phyloP scores from a whole-genome alignment of 306 rosid genomes.

The Astragalus membranaceus region DNA sequence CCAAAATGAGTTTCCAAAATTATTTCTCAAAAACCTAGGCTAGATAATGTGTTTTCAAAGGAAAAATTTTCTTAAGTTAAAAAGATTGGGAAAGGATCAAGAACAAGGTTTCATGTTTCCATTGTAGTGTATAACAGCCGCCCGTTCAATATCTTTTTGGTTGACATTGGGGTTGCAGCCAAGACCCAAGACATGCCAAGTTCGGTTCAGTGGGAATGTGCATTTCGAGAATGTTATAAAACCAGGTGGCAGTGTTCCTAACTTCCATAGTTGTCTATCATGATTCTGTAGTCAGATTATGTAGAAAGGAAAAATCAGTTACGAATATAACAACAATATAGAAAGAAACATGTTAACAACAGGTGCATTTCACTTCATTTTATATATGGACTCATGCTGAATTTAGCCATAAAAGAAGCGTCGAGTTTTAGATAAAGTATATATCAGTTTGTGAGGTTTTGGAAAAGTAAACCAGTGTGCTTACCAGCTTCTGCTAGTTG shows the following conservation, averaged over 20 bases:
- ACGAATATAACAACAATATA: neutral
- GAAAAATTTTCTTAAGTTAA: no score
- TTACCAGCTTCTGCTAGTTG: no score
- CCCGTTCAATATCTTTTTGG: constrained; percentile 60
- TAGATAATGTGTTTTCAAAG: no score
- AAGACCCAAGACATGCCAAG: constrained; percentile 87
- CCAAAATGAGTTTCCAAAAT: no score
- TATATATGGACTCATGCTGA: no score
- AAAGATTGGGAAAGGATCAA: no score
- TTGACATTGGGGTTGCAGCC: constrained; percentile 63
- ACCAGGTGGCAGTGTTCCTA: constrained; percentile 96
- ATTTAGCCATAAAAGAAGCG: no score
- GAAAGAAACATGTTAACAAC: neutral
- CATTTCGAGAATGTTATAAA: constrained; percentile 88
- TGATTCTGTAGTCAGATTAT: constrained; percentile 56
- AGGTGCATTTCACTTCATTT: no score
- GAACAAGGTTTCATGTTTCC: constrained; percentile 99
- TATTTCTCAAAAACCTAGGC: no score
- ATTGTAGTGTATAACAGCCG: constrained; percentile 86
- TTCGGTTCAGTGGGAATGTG: constrained; percentile 54
- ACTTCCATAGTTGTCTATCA: constrained; percentile 89
- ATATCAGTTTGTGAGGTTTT: no score
- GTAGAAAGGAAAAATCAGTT: constrained; percentile 7
- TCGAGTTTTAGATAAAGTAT: no score
- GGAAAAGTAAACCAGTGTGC: no score